Percentiles rank a stretch among this genome's conserved stretches.
These are phyloP conservation scores for Sonneratia caseolaris DNA, from an alignment of 345 rosid species.

Conservation along the genomic window DNA sequence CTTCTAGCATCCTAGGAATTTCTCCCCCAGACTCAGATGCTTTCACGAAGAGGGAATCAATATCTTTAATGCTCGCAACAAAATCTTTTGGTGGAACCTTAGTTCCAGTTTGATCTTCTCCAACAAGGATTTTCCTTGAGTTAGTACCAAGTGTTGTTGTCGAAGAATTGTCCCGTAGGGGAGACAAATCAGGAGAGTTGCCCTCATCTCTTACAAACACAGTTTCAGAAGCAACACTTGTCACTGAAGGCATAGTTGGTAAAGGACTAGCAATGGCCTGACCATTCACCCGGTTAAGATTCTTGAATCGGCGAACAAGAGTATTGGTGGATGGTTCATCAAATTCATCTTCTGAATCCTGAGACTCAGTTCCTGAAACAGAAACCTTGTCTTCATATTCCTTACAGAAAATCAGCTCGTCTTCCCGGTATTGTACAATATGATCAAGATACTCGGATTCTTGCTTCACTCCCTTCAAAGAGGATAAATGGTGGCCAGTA, in stretches of 20 bases:
- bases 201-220: conserved; percentile 42
- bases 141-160: conserved; percentile 21
- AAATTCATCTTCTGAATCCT: conserved; percentile 64
- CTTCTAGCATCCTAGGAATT: conserved; percentile 98
- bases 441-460: conserved; percentile 37
- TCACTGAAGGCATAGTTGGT: conserved; percentile 30
- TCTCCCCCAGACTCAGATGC: conserved; percentile 93
- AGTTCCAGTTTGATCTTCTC: conserved; percentile 39
- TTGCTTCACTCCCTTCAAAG: conserved; percentile 27
- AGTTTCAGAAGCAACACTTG: conserved; percentile 37
- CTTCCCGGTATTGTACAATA: conserved; percentile 35
- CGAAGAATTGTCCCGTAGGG: conserved; percentile 38
- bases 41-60: conserved; percentile 62
- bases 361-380: conserved; percentile 46
- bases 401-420: conserved; percentile 41
- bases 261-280: conserved; percentile 29
- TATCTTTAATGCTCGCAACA: conserved; percentile 70
- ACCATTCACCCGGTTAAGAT: conserved; percentile 47
- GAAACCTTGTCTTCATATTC: conserved; percentile 53
- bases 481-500: conserved; percentile 46
- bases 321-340: conserved; percentile 56
- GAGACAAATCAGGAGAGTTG: conserved; percentile 67
- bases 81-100: conserved; percentile 66
- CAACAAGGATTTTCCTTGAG: conserved; percentile 34
- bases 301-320: conserved; percentile 65